These are phyloP conservation scores for Boletus fagicola DNA, from an alignment of 768 basidiomycete genomes.

Conservation along the genomic window DNA sequence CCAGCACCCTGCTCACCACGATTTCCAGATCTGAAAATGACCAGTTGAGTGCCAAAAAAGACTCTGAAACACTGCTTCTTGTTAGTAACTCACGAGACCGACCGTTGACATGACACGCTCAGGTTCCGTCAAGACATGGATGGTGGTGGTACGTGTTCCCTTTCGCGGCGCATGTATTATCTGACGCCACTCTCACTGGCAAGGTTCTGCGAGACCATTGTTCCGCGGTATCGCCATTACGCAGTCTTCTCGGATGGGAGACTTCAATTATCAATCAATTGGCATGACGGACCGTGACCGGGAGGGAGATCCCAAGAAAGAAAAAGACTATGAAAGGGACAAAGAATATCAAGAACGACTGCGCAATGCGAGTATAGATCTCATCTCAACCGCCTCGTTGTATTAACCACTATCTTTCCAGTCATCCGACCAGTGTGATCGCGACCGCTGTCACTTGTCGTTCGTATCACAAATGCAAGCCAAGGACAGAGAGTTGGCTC, in stretches of 20 bases:
- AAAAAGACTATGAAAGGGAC: constrained; percentile 57
- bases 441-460: constrained; percentile 53
- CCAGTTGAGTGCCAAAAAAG: constrained; percentile 49
- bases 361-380: constrained; percentile 52
- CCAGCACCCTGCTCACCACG: constrained; percentile 18
- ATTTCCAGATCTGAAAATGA: constrained; percentile 47
- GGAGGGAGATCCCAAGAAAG: constrained; percentile 44
- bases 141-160: constrained; percentile 54
- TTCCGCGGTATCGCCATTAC: constrained; percentile 63
- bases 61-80: constrained; percentile 52
- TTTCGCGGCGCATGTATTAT: constrained; percentile 1
- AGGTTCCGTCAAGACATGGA: constrained; percentile 79
- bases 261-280: constrained; percentile 84
- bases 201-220: constrained; percentile 57
- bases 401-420: constrained; percentile 29
- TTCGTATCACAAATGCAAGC: constrained; percentile 48
- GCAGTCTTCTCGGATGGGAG: constrained; percentile 90
- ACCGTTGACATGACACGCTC: constrained; percentile 25
- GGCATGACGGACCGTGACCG: constrained; percentile 62
- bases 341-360: constrained; percentile 78
- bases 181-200: constrained; percentile 32
- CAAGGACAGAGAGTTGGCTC: constrained; percentile 65
- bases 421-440: constrained; percentile 89
- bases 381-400: not conserved
- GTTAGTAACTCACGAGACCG: constrained; percentile 60